Evolutionary conservation across 495 filamentous ascomycete genomes (phyloP), one percentile per base, ranked within the genome.

Genomic region (Aspergillus panamensis): DNA sequence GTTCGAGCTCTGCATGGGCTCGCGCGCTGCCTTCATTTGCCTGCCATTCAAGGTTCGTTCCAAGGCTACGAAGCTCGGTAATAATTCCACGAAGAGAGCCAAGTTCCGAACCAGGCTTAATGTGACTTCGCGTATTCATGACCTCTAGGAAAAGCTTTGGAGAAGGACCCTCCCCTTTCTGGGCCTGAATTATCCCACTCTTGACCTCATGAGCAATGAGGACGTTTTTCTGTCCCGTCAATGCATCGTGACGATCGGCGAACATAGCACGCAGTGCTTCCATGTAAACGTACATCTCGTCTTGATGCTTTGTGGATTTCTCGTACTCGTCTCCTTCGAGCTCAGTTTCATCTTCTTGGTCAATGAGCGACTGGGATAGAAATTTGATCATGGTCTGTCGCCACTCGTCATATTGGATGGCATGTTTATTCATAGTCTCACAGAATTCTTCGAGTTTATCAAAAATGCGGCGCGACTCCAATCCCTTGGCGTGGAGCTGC

Each of bases 251-350:
- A 19, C 91, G 84, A 70, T 97, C 91, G 12, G 89, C 86, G 49
- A 93, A 80, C 54, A 88, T 77, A 0, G 86, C 84, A 52, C 90
- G 78, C 31, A 96, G 73, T 14, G 83, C 87, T 58, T 91, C 81
- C 59, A 92, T 85, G 66, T 92, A 96, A 16, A 88, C 88, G 72
- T 91, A 89, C 35, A 96, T 84, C 59, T 89, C 79, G 56, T 95
- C 91, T 69, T 97, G 92, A 42, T 87, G 79, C 67, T 89, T 90
- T 0, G 89, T 93, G 3, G 92, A 94, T 14, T 87, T 82, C 58
- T 91, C 89, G 59, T 94, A 95, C 68, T 97, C 93, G 20, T 96
- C 84, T 33, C 94, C 93, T 39, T 91, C 89, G 1, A 85, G 80
- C 73, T 94, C 89, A 33, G 67, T 66, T 8, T 79, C 74, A 13